phyloP scores from a whole-genome alignment of 805 yeast genomes.

The Metschnikowia anglica region DNA sequence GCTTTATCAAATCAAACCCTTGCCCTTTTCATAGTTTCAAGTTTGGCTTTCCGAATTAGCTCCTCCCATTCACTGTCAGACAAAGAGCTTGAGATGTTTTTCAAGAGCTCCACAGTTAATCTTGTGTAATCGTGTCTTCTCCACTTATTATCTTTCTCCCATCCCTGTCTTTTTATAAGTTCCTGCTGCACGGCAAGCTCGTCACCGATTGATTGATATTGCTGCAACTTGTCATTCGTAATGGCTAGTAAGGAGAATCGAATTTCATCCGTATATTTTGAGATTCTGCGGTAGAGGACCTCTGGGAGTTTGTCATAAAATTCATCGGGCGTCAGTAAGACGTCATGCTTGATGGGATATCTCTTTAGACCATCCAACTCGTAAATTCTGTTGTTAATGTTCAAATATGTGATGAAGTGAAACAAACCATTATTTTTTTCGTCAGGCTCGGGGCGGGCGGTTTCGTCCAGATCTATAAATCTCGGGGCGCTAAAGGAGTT shows the following conservation, averaged over 20 bases:
- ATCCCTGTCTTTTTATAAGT: constrained; percentile 45
- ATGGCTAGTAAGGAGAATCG: constrained; percentile 58
- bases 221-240: constrained; percentile 48
- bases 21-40: constrained; percentile 13
- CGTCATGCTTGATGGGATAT: constrained; percentile 52
- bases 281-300: constrained; percentile 48
- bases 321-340: constrained; percentile 40
- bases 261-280: constrained; percentile 47
- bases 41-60: constrained; percentile 27
- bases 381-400: constrained; percentile 45
- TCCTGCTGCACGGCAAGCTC: constrained; percentile 39
- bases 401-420: constrained; percentile 60
- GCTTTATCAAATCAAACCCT: background rate
- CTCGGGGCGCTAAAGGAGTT: constrained; percentile 61
- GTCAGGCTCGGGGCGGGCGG: constrained; percentile 21
- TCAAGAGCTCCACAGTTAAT: constrained; percentile 46
- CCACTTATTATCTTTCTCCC: constrained; percentile 55
- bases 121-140: constrained; percentile 56
- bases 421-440: constrained; percentile 52
- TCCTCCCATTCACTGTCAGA: constrained; percentile 42
- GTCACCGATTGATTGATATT: constrained; percentile 41
- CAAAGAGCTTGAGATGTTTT: constrained; percentile 35
- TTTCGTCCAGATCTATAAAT: constrained; percentile 48
- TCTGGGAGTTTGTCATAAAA: constrained; percentile 42
- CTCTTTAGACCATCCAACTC: constrained; percentile 64